Evolutionary conservation across 2,329 filamentous ascomycete species (phyloP), one percentile per base, ranked within the genome.

Genomic region (Paecilomyces sp.): DNA sequence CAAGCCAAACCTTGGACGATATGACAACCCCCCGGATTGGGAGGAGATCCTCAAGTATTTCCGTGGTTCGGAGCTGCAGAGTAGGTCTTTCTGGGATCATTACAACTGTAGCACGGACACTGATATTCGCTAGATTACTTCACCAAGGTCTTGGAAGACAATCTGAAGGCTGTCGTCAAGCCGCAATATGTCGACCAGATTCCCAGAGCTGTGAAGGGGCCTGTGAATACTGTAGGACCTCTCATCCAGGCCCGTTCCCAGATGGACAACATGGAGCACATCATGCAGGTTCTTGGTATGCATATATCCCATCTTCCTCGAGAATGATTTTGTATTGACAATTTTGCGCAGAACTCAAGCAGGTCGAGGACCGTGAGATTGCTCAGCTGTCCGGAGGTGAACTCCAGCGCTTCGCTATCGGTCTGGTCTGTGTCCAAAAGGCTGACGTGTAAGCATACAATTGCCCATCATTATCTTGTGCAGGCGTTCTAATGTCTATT

Each of bases 181-280:
- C 94, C 94, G 60, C 95, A 99, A 80, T 97, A 99, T 82, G 94
- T 99, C 70, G 94, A 99, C 71, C 94, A 97, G 80, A 93, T 99
- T 65, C 94, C 94, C 62, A 91, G 89, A 76, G 93, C 94, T 51
- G 89, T 99, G 72, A 92, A 89, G 73, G 88, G 88, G 22, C 80
- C 89, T 52, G 83, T 92, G 68, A 92, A 92, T 80, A 85, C 85
- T 28, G 95, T 99, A 59, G 85, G 87, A 66, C 82, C 82, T 61
- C 84, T 97, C 64, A 88, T 99, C 66, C 85, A 91, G 72, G 84
- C 86, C 68, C 88, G 91, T 65, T 80, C 85, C 61, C 85, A 91
- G 64, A 85, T 96, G 75, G 86, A 85, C 60, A 95, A 97, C 75
- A 78, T 90, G 62, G 81, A 96, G 7, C 83, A 94, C 70, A 91